Evolutionary conservation across 176 grass and related monocot genomes (phyloP), one percentile per base, ranked within the genome.

Genomic region (Oryza meyeriana): DNA sequence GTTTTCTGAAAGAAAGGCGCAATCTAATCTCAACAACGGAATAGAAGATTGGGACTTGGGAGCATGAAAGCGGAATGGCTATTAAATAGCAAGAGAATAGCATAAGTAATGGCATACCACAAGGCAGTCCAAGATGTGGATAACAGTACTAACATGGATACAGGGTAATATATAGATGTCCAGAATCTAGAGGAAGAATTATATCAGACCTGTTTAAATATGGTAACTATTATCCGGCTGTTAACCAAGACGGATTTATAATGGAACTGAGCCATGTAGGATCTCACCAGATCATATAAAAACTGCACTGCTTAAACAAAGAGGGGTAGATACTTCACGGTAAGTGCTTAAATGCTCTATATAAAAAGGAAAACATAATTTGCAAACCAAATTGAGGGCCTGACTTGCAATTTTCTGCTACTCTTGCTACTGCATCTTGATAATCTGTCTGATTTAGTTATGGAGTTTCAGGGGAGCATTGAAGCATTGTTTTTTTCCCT

Each of bases 381-480:
- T 73, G 41, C 10, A 63, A 59, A 79, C 44, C 5, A 83, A 47
- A 79, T 12, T 13, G n/a, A 73, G 52, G 13, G 8, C 65, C 29
- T 77, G 35, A 52, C 32, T 74, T 67, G 68, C 80, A 79, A 31
- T 31, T 78, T 38, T 25, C 8, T 47, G 74, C 9, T 42, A 66
- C 34, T 64, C 64, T 30, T 72, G 32, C 58, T 20, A 14, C 35
- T n/a, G 55, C 67, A 32, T 31, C 35, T 62, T 70, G 71, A 63
- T 58, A 33, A 29, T 70, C 31, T 55, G 55, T 66, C 32, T 58
- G 84, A 61, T 79, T 79, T 42, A 78, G 45, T 83, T 64, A 79
- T 32, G 67, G 62, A 59, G 55, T 25, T 59, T 59, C 9, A 11
- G 50, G 30, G 64, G 72, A 24, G 81, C 62, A 85, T 61, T 64